phyloP scores from a whole-genome alignment of 2,329 filamentous ascomycete genomes.

The Parafenestella ontariensis region DNA sequence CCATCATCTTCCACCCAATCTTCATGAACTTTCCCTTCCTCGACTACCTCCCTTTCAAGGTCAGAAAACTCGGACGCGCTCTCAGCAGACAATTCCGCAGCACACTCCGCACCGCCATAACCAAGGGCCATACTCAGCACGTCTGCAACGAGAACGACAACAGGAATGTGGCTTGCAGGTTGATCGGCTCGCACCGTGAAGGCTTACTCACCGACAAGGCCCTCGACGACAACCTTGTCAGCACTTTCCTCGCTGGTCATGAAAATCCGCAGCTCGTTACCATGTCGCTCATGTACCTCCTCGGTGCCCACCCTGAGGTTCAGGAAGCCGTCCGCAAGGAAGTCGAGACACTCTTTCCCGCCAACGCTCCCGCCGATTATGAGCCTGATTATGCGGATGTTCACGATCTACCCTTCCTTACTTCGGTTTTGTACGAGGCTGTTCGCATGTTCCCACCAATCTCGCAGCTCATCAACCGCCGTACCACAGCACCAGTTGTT shows the following conservation, averaged over 20 bases:
- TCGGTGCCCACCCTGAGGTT: constrained; percentile 24
- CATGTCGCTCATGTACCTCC: constrained; percentile 36
- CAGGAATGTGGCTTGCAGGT: constrained; percentile 25
- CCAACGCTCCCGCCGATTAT: constrained; percentile 17
- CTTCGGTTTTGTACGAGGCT: constrained; percentile 55
- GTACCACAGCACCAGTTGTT: constrained; percentile 38
- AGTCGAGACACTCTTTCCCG: constrained; percentile 20
- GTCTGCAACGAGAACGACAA: constrained; percentile 29
- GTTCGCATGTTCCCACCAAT: constrained; percentile 60
- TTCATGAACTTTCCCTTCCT: constrained; percentile 38
- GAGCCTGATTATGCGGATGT: constrained; percentile 31
- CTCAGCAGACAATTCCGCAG: constrained; percentile 28
- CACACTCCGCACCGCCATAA: constrained; percentile 27
- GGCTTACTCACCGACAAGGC: constrained; percentile 33
- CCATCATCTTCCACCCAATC: constrained; percentile 34
- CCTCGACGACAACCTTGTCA: constrained; percentile 35
- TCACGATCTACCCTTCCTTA: constrained; percentile 53
- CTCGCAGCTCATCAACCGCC: constrained; percentile 58
- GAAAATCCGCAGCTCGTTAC: constrained; percentile 36
- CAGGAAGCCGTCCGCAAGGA: constrained; percentile 31
- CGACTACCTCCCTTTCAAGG: constrained; percentile 28
- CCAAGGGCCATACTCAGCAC: constrained; percentile 33
- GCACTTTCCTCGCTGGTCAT: constrained; percentile 36
- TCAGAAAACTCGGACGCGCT: constrained; percentile 25
- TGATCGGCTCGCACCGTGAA: constrained; percentile 29